Base-by-base conservation (phyloP, 768 basidiomycete genomes). In the Mycena amicta region DNA sequence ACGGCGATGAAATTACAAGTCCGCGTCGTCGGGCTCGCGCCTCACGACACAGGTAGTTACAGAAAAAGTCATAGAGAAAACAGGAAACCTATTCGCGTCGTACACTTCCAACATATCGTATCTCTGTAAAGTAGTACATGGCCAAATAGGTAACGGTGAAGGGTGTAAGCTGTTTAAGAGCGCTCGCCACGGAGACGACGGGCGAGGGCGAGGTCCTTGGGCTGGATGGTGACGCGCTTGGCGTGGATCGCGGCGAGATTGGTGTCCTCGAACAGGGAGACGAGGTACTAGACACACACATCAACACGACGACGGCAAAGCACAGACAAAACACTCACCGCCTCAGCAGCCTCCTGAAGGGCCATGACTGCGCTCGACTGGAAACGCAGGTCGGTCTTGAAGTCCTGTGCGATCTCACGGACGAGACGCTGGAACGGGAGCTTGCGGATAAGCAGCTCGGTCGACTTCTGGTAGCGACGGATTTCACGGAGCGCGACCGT, bases 371-470 rank as follows among this genome's bases (percentile, higher is more conserved):
- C 85, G 23, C 85, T 85, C 18, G 86, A 87, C 76, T 87, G 86
- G 80, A 90, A 90, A 57, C 87, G 85, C 56, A 91, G 82, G 68
- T 90, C 88, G 62, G 87, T 89, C 86, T 83, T 22, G 22, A 56
- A 45, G 43, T 45, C 43, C 43, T 45, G 43, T 6, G 92, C 92
- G 67, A 95, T 94, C 79, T 95, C 89, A 82, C 93, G 93, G 64
- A 98, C 95, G 68, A 98, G 33, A 37, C 33, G 33, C 33, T 37
- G 33, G 33, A 37, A 37, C 11, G 33, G 33, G 33, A 37, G 33
- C 33, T 37, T 37, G 33, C 33, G 33, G 33, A 37, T 37, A 37
- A 37, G 33, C 33, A 37, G 33, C 33, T 37, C 33, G 18, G 33
- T 37, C 33, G 33, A 37, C 33, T 37, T 37, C 33, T 37, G 33